Conservation (phyloP, 129 eudicot genomes). For the Flaveria bidentis region DNA sequence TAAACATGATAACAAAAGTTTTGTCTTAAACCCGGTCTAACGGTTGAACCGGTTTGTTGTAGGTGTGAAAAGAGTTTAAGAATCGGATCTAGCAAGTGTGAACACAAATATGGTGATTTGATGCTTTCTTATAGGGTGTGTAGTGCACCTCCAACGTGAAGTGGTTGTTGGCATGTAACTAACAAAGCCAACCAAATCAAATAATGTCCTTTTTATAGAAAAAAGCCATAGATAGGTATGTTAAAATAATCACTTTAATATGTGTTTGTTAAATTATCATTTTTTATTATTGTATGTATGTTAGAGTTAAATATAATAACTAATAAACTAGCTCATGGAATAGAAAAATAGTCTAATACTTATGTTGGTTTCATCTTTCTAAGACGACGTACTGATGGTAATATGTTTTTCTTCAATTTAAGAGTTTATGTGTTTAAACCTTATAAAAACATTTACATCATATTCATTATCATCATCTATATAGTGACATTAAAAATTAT, state of each 20-base stretch:
- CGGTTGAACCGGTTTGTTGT: constrained; percentile 4
- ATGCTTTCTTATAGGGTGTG: constrained; percentile 16
- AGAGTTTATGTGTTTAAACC: too few species aligned
- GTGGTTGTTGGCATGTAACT: constrained; percentile 27
- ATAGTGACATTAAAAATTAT: too few species aligned
- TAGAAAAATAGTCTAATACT: too few species aligned
- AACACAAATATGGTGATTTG: constrained; percentile 22
- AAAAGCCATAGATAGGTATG: background rate
- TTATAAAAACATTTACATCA: too few species aligned
- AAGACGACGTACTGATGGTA: too few species aligned
- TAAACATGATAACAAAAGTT: background rate
- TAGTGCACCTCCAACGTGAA: constrained; percentile 13
- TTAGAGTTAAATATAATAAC: too few species aligned
- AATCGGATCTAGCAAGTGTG: constrained; percentile 37
- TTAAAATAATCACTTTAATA: background rate
- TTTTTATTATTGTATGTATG: too few species aligned
- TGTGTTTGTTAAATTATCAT: background rate
- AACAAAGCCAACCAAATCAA: constrained; percentile 20
- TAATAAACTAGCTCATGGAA: too few species aligned
- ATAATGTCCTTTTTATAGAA: background rate
- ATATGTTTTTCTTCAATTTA: too few species aligned
- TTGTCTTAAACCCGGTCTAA: background rate
- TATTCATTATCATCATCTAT: too few species aligned
- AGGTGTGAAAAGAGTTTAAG: constrained; percentile 21
- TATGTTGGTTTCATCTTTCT: too few species aligned